Evolutionary conservation across 306 rosid species (phyloP).

Genomic region (Corylus americana): DNA sequence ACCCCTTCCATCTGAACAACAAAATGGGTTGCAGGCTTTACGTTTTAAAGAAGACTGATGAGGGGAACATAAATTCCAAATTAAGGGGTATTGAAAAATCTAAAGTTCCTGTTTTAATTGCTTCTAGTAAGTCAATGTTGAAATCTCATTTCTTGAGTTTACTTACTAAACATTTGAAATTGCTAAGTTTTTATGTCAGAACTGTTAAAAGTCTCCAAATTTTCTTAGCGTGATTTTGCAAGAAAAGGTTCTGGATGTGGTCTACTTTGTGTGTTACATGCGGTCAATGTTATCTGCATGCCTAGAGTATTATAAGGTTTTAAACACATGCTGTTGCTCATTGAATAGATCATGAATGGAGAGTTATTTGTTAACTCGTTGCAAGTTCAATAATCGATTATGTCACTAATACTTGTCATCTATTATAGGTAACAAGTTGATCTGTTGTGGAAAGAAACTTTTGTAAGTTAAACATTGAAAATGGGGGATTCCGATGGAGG

Average conservation of each 20-base stretch:
- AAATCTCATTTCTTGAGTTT: neutral
- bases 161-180: too few species aligned
- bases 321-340: neutral
- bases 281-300: neutral
- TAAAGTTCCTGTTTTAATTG: neutral
- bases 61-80: too few species aligned
- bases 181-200: too few species aligned
- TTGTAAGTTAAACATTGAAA: conserved; percentile 2
- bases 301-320: neutral
- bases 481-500: conserved; percentile 54
- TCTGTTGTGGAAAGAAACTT: conserved; percentile 24
- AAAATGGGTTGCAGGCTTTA: too few species aligned
- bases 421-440: conserved; percentile 24
- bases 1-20: too few species aligned
- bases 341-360: neutral
- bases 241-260: neutral
- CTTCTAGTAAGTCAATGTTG: too few species aligned
- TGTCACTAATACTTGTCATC: neutral
- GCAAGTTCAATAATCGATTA: neutral
- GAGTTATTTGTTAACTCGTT: neutral
- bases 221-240: neutral
- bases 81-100: neutral
- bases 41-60: too few species aligned
- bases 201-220: neutral
- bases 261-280: neutral